Conservation (phyloP, 768 basidiomycete species). For the Phaffia australis region DNA sequence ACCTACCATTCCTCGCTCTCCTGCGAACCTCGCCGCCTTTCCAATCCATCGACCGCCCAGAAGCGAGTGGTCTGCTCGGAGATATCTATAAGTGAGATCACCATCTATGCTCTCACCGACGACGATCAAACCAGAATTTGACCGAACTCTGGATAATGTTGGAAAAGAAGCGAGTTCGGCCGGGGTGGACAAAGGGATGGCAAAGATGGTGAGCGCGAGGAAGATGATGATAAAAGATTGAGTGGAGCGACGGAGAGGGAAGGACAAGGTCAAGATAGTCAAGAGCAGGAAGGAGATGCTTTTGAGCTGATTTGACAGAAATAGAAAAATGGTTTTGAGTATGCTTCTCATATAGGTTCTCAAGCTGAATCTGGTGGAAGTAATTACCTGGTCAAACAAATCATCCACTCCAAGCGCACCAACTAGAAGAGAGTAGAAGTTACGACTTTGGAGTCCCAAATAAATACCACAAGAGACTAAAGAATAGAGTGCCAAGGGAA, state of each 20-base stretch:
- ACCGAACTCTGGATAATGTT: background rate
- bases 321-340: too few relatives aligned
- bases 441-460: too few relatives aligned
- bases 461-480: too few relatives aligned
- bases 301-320: background rate
- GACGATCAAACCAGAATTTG: conserved; percentile 3
- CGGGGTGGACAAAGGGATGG: background rate
- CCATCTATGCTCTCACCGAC: background rate
- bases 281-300: background rate
- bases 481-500: too few relatives aligned
- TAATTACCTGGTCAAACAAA: too few relatives aligned
- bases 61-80: conserved; percentile 50
- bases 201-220: background rate
- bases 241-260: background rate
- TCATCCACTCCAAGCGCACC: too few relatives aligned
- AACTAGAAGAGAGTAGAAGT: too few relatives aligned
- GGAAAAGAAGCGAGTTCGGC: too few relatives aligned
- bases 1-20: conserved; percentile 43
- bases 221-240: background rate
- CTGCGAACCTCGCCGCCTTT: conserved; percentile 41
- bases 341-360: too few relatives aligned
- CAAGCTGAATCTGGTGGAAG: too few relatives aligned
- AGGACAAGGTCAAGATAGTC: background rate
- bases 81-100: conserved; percentile 38
- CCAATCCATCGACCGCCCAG: conserved; percentile 68